Evolutionary conservation across 1,284 basidiomycete genomes (phyloP).

Genomic region (Tilletiaria anomala): DNA sequence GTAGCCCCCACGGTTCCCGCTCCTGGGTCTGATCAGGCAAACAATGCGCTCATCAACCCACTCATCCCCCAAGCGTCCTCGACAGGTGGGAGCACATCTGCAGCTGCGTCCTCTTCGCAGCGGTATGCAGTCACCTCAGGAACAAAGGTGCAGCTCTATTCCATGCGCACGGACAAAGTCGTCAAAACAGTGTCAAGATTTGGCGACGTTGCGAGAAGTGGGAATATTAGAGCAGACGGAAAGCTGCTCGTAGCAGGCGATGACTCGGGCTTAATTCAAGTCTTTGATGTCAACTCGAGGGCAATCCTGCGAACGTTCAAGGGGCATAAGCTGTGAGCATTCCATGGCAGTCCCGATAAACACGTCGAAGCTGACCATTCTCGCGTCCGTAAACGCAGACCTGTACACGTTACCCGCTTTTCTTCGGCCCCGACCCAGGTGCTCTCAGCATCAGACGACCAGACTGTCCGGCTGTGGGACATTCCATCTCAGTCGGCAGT

Average conservation of each 20-base stretch:
- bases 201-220: slow-evolving; percentile 74
- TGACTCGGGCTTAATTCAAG: slow-evolving; percentile 83
- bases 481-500: slow-evolving; percentile 73
- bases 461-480: slow-evolving; percentile 86
- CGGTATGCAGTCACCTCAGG: slow-evolving; percentile 90
- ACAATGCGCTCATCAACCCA: neutral
- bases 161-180: slow-evolving; percentile 82
- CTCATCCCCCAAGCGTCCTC: neutral
- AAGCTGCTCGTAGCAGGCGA: slow-evolving; percentile 90
- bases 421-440: slow-evolving; percentile 68
- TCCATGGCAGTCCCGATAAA: too few relatives aligned
- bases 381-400: too few relatives aligned
- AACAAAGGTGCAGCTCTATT: slow-evolving; percentile 86
- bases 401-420: slow-evolving; percentile 86
- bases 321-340: slow-evolving; percentile 79
- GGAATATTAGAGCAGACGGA: slow-evolving; percentile 60
- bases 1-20: neutral
- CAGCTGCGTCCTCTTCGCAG: slow-evolving; percentile 2
- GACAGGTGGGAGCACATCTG: neutral
- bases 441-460: slow-evolving; percentile 90
- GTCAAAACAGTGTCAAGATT: slow-evolving; percentile 92
- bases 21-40: neutral
- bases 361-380: too few relatives aligned
- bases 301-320: slow-evolving; percentile 85
- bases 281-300: slow-evolving; percentile 84